Base-by-base conservation (phyloP, 768 basidiomycete species). In the Krasilnikovozyma curviuscula region DNA sequence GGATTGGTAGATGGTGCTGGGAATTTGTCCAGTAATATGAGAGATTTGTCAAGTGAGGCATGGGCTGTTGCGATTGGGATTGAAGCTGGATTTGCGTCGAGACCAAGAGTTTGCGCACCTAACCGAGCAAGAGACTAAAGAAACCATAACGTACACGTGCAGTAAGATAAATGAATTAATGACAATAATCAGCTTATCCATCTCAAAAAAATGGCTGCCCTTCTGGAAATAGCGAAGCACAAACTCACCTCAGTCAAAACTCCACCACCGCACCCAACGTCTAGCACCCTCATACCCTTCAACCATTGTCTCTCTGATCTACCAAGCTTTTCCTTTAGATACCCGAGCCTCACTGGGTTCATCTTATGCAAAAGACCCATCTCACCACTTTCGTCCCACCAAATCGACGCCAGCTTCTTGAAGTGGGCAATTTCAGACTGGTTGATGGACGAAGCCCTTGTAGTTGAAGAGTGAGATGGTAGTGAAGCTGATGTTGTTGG, bases 311-410 rank as follows among this genome's bases (percentile, higher is more conserved):
- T 28, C 24, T 50, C 39, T 23, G 27, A 30, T 41, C 45, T 52
- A 44, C 23, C 41, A 42, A 68, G 55, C 43, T 64, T 63, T 29
- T 64, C 59, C 9, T 64, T 72, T 27, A 98, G 72, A 63, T 85
- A 93, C 47, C 75, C 74, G 57, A 88, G 72, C 34, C 93, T 71
- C 10, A 79, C 72, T 1, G 88, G 86, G 66, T 98, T 98, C 91
- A 98, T 95, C 58, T 76, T 75, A 61, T 97, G 93, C 29, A 98
- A 67, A 31, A 86, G 67, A 3, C 68, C 71, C 61, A 91, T 89
- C 63, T 95, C 89, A 56, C 91, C 89, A 18, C 70, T 73, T 60
- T 91, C 84, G 64, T 89, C 78, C 88, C 89, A 95, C 89, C 89
- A 95, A 58, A 77, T 70, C n/a, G 80, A 77, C 2, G 85, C 83